Percentiles rank a stretch among this genome's conserved stretches.
Conservation (phyloP, 169 alveolate genomes). For the Cryptosporidium parvum region DNA sequence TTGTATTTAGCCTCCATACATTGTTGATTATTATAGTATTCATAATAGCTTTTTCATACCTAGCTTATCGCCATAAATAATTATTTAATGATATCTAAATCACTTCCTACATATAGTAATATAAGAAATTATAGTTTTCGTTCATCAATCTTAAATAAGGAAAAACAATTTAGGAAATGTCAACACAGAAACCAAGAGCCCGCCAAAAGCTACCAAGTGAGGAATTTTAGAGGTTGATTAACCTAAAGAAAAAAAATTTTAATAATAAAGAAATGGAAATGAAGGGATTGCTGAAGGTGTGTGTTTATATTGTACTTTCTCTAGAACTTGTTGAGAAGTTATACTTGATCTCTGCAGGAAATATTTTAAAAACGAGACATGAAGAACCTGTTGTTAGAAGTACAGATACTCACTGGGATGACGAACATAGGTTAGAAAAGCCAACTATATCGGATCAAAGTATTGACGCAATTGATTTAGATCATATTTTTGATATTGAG, state of each 20-base stretch:
- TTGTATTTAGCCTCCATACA: background rate
- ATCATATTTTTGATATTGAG: conserved; percentile 14
- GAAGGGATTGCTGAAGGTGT: background rate
- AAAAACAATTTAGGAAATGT: background rate
- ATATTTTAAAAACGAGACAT: background rate
- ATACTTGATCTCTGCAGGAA: background rate
- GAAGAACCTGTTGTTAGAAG: conserved; percentile 8
- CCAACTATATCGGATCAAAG: conserved; percentile 1
- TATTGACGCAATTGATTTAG: conserved; percentile 5
- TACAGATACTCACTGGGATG: background rate
- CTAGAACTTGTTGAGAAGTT: background rate
- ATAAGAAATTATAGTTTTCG: background rate
- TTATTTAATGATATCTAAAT: background rate
- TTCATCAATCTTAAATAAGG: no score
- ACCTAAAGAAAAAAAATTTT: background rate
- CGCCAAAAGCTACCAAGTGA: background rate
- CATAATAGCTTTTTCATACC: background rate
- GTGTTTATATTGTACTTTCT: conserved; percentile 13
- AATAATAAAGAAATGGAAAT: background rate
- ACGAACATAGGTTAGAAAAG: background rate
- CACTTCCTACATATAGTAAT: background rate
- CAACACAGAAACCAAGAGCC: background rate
- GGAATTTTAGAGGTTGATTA: background rate
- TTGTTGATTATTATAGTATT: background rate
- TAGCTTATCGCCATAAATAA: background rate